Conservation (phyloP, 108 stramenopile species). For the Chaetoceros muelleri region DNA sequence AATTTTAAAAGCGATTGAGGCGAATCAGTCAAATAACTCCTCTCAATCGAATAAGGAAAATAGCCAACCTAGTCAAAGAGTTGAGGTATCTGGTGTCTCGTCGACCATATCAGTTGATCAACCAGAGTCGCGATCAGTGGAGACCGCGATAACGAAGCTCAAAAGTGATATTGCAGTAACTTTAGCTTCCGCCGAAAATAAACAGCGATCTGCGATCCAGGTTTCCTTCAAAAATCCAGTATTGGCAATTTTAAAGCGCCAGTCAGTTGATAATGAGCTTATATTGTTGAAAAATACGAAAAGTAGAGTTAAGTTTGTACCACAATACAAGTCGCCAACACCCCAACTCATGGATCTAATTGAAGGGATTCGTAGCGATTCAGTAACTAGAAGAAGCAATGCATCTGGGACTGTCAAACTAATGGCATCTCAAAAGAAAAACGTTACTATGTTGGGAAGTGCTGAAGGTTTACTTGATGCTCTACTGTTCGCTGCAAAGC, state of each 20-base stretch:
- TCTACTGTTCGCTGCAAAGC: constrained; percentile 29
- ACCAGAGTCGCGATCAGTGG: background rate
- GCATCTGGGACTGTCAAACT: constrained; percentile 78
- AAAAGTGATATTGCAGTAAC: background rate
- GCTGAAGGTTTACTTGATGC: constrained; percentile 59
- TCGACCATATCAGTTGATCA: too few species aligned
- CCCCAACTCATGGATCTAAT: constrained; percentile 45
- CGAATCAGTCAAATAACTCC: background rate
- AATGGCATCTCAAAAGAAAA: constrained; percentile 34
- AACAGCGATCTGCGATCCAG: background rate
- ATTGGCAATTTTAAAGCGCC: background rate
- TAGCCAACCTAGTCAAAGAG: background rate
- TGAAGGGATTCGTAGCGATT: constrained; percentile 31
- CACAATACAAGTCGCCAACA: constrained; percentile 19
- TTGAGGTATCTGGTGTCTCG: too few species aligned
- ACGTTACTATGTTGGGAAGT: constrained; percentile 51
- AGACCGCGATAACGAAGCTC: background rate
- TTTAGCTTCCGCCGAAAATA: background rate
- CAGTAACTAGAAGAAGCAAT: constrained; percentile 51
- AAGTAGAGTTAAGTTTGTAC: background rate
- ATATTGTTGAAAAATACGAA: background rate
- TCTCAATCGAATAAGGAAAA: background rate
- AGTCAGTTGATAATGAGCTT: background rate
- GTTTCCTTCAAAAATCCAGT: background rate
- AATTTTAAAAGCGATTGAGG: background rate